Percentiles rank a stretch among this genome's conserved stretches.
phyloP scores from a whole-genome alignment of 75 land plant genomes.

The Picea sitchensis region DNA sequence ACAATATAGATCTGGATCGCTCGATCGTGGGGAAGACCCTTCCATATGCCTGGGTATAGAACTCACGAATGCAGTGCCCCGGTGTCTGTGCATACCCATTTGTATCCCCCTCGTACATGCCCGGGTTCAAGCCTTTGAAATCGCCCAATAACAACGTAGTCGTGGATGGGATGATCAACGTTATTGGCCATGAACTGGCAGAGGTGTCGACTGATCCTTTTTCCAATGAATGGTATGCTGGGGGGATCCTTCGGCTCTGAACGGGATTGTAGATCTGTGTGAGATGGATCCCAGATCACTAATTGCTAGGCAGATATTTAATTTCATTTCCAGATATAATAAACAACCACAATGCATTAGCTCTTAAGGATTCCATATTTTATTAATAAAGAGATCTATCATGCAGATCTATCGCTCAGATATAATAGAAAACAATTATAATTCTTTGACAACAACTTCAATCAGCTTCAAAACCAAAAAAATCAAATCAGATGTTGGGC shows the following conservation, averaged over 20 bases:
- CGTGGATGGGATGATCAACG: slow-evolving; percentile 71
- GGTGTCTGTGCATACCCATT: slow-evolving; percentile 67
- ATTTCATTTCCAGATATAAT: too few relatives aligned
- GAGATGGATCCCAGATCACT: too few relatives aligned
- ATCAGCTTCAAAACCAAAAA: too few relatives aligned
- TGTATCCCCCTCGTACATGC: slow-evolving; percentile 48
- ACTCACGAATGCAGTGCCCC: slow-evolving; percentile 57
- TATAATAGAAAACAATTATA: too few relatives aligned
- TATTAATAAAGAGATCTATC: too few relatives aligned
- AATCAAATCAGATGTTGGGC: too few relatives aligned
- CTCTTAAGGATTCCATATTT: too few relatives aligned
- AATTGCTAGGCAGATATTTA: too few relatives aligned
- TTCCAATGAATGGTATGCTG: slow-evolving; percentile 67
- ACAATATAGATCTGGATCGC: too few relatives aligned
- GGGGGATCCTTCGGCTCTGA: slow-evolving; percentile 48
- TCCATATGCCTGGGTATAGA: slow-evolving; percentile 67
- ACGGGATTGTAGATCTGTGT: slow-evolving; percentile 67
- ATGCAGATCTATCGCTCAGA: too few relatives aligned
- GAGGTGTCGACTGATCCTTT: slow-evolving; percentile 59
- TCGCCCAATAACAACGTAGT: slow-evolving; percentile 58
- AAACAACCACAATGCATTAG: too few relatives aligned
- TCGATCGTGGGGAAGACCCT: slow-evolving; percentile 67
- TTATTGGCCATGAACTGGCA: slow-evolving; percentile 64
- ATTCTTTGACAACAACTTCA: too few relatives aligned
- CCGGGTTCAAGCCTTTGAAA: slow-evolving; percentile 33